Base-by-base conservation (phyloP, 495 filamentous ascomycete genomes). In the Hyaloscypha finlandica region DNA sequence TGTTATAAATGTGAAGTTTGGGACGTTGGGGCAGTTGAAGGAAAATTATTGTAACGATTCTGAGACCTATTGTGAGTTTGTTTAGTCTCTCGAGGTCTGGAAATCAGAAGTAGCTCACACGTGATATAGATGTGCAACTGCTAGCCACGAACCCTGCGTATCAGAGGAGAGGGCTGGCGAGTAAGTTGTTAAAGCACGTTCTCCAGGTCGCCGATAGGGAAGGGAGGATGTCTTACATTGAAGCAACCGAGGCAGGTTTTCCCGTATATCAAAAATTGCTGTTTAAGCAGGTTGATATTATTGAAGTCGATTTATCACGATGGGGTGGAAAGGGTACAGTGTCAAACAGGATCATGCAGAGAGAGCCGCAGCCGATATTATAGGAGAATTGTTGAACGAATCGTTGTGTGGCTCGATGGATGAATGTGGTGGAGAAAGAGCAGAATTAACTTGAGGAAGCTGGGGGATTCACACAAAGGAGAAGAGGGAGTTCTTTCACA, bases 231-330 rank as follows among this genome's bases (percentile, higher is more conserved):
- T 32, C 66, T 1, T 74, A 71, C 63, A 67, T 74, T 33, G 68
- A 72, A 25, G 68, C 73, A 2, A 74, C 73, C 12, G 29, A 39
- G 0, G 60, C 32, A 3, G 73, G 73, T 1, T 58, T 67, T 31
- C 66, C 66, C 19, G 39, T 74, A 14, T 74, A 74, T 62, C 25
- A 12, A 2, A 68, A 68, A 57, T 29, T 74, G 14, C 70, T 70
- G 4, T 74, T 66, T 30, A 58, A 48, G 62, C 65, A 65, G 59
- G 39, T 72, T 8, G 70, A 70, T 51, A 22, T 33, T 3, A 8
- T 73, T 6, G 29, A 48, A 2, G 53, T 74, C 20, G 65, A 72
- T 60, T 60, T 74, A 58, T 33, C 35, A 25, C 61, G 63, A 32
- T 72, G 29, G 19, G 73, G 68, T 6, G 69, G 66, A 3, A 39